Evolutionary conservation across 2,329 filamentous ascomycete species (phyloP), one percentile per base, ranked within the genome.

Genomic region (Fusarium pininemorale): DNA sequence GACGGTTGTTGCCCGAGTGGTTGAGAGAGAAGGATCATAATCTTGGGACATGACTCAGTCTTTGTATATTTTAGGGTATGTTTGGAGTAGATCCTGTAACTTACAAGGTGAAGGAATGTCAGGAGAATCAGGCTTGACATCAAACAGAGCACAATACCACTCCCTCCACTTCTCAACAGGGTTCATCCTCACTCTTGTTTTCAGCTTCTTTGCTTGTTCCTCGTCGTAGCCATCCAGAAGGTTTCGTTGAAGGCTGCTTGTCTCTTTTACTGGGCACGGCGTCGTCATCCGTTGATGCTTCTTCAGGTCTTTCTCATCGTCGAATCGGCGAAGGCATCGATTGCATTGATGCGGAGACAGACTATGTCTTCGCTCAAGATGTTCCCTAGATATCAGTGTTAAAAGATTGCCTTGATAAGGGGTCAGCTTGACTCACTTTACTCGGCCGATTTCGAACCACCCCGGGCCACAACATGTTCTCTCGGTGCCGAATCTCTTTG

Each of bases 381-480:
- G 77, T 35, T 79, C 77, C 75, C 77, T 79, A 24, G 13, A 37
- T 53, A 18, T 11, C 37, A 16, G 12, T 14, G 20, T 73, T 13
- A 71, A 32, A 7, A 45, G 15, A 3, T 6, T 26, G 13, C 15
- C 30, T 53, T 4, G n/a, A 4, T 20, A 15, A 53, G 30, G 16
- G 10, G 18, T 22, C 5, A 20, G 26, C 4, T 13, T 13, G 42
- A 75, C 74, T 72, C 44, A 79, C 78, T 80, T 79, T 28, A 80
- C 44, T 30, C 77, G 69, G 50, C 75, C 63, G 13, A 78, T 26
- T 7, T 73, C 63, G 3, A 42, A 28, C 72, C 78, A 80, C 54
- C 78, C 75, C 18, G 77, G 77, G 11, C 74, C 70, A 28, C 71
- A 72, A 15, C 78, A 80, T 5, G 76, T 78, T 28, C 76, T 73